phyloP scores from a whole-genome alignment of 2,329 filamentous ascomycete genomes.

The Apiospora arundinis region DNA sequence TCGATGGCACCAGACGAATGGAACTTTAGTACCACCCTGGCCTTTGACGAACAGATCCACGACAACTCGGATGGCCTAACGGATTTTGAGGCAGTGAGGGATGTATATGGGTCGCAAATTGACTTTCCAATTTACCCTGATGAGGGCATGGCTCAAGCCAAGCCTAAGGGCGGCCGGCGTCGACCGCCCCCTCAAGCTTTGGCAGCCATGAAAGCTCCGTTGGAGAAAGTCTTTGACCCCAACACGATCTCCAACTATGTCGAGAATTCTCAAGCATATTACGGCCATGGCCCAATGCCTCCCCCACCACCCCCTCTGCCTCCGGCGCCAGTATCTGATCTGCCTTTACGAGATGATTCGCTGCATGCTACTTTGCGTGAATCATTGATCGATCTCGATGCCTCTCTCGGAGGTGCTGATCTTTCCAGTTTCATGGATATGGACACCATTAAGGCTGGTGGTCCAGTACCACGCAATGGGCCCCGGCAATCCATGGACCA shows the following conservation, averaged over 20 bases:
- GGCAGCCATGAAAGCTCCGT: conserved; percentile 61
- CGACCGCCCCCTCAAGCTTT: conserved; percentile 64
- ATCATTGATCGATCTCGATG: conserved; percentile 70
- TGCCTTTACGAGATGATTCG: conserved; percentile 65
- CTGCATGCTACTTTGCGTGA: conserved; percentile 60
- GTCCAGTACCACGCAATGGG: conserved; percentile 32
- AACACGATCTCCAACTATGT: conserved; percentile 70
- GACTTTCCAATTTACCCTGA: conserved; percentile 56
- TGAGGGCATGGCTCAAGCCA: conserved; percentile 59
- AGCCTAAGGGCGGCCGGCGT: conserved; percentile 56
- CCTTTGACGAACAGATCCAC: conserved; percentile 66
- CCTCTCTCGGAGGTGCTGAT: conserved; percentile 61
- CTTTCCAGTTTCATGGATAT: conserved; percentile 66
- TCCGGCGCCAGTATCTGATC: conserved; percentile 52
- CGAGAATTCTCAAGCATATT: conserved; percentile 67
- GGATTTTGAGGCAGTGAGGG: conserved; percentile 61
- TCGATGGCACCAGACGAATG: conserved; percentile 64
- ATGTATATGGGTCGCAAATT: conserved; percentile 65
- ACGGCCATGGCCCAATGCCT: conserved; percentile 52
- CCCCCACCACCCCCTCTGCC: conserved; percentile 40
- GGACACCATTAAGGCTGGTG: conserved; percentile 63
- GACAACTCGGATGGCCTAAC: conserved; percentile 53
- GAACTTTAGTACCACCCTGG: conserved; percentile 71
- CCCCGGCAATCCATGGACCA: conserved; percentile 57
- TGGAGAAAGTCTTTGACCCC: conserved; percentile 71